phyloP scores from a whole-genome alignment of 306 rosid genomes.

The Ochetophila trinervis region DNA sequence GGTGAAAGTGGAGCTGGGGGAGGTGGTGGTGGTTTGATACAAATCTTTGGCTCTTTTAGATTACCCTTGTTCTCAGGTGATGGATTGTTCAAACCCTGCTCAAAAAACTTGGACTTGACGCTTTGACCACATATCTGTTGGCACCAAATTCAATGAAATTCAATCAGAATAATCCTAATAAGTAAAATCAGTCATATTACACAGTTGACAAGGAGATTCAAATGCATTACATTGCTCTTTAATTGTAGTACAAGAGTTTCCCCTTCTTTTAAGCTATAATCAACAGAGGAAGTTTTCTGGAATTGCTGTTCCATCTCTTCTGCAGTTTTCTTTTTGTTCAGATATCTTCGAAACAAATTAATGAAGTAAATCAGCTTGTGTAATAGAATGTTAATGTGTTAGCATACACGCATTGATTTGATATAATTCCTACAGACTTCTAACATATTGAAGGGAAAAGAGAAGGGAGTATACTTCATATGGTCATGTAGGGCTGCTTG shows the following conservation, averaged over 20 bases:
- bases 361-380: slow-evolving; percentile 16
- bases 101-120: slow-evolving; percentile 60
- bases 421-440: slow-evolving; percentile 1
- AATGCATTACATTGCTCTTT: slow-evolving; percentile 54
- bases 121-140: slow-evolving; percentile 56
- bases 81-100: slow-evolving; percentile 43
- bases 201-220: slow-evolving; percentile 17
- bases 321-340: slow-evolving; percentile 90
- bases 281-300: slow-evolving; percentile 75
- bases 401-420: neutral
- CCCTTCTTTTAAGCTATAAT: slow-evolving; percentile 96
- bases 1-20: slow-evolving; percentile 73
- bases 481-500: slow-evolving; percentile 98
- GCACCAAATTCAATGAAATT: slow-evolving; percentile 16
- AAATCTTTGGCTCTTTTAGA: slow-evolving; percentile 43
- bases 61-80: slow-evolving; percentile 53
- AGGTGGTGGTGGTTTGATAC: slow-evolving; percentile 81
- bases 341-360: slow-evolving; percentile 51
- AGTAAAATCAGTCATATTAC: neutral
- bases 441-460: slow-evolving; percentile 12
- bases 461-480: slow-evolving; percentile 63
- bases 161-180: slow-evolving; percentile 4
- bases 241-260: slow-evolving; percentile 83
- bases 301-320: slow-evolving; percentile 94
- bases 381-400: slow-evolving; percentile 11